A percentile compares a stretch with the other conserved stretches of the same genome.
Evolutionary conservation across 805 yeast genomes (phyloP).

Genomic region (Metschnikowia kofuensis): DNA sequence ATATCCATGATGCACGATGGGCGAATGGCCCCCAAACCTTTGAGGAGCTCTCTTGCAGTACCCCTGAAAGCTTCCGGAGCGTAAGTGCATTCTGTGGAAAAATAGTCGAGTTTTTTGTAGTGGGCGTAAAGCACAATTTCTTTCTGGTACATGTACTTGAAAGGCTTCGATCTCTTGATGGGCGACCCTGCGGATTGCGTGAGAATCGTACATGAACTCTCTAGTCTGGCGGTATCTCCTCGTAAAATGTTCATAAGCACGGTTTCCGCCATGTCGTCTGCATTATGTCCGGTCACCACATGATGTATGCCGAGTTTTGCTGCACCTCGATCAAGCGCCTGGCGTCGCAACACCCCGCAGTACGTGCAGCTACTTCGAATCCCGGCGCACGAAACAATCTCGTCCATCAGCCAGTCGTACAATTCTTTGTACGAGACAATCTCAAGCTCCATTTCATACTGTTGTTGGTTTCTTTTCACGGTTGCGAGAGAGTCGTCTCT

Average conservation of each 20-base stretch:
- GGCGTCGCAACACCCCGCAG: constrained; percentile 96
- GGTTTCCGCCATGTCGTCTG: constrained; percentile 99
- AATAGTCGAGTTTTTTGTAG: constrained; percentile 90
- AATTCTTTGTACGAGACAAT: constrained; percentile 84
- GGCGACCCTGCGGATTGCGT: constrained; percentile 85
- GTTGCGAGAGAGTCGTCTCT: constrained; percentile 97
- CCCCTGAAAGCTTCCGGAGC: constrained; percentile 99
- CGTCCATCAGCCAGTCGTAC: constrained; percentile 99
- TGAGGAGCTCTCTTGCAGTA: constrained; percentile 89
- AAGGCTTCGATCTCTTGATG: constrained; percentile 90
- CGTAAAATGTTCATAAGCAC: constrained; percentile 90
- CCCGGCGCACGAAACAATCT: constrained; percentile 92
- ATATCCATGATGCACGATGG: constrained; percentile 94
- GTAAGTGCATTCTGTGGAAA: constrained; percentile 95
- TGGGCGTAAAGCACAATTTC: constrained; percentile 97
- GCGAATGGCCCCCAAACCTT: constrained; percentile 82
- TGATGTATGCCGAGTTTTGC: constrained; percentile 79
- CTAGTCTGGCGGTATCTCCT: constrained; percentile 95
- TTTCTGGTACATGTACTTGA: constrained; percentile 93
- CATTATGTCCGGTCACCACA: constrained; percentile 97
- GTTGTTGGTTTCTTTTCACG: constrained; percentile 86
- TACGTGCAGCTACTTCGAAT: constrained; percentile 93
- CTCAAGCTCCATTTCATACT: constrained; percentile 74
- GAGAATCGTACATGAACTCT: constrained; percentile 79
- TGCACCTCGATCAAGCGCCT: constrained; percentile 96